A percentile compares a stretch with the other conserved stretches of the same genome.
Evolutionary conservation across 78 protist genomes (phyloP).

Genomic region (Tieghemostelium lacteum): DNA sequence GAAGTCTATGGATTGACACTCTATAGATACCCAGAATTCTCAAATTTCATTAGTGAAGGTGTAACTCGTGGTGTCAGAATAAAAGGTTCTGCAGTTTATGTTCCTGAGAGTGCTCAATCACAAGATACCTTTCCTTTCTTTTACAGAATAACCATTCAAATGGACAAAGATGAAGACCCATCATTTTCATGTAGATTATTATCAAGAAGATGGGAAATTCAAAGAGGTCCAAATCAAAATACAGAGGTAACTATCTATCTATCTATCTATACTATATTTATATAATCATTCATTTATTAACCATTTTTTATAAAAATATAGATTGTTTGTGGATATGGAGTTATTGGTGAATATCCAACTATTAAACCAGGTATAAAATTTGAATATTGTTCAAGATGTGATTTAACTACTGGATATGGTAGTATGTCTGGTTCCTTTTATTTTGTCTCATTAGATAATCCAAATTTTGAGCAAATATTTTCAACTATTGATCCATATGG

Average conservation of each 20-base stretch:
- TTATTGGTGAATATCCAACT: background rate
- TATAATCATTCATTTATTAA: too few relatives aligned
- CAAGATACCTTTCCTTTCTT: background rate
- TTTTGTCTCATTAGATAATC: background rate
- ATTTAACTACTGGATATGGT: background rate
- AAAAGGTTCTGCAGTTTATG: conserved; percentile 34
- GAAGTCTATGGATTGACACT: background rate
- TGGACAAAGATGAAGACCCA: conserved; percentile 56
- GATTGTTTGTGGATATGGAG: background rate
- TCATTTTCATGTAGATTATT: background rate
- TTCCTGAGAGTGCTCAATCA: conserved; percentile 6
- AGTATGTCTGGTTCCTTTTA: conserved; percentile 29
- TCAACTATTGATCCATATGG: background rate
- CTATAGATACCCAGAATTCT: conserved; percentile 46
- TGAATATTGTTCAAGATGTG: conserved; percentile 50
- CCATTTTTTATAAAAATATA: background rate
- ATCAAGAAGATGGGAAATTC: conserved; percentile 18
- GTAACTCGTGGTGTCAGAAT: conserved; percentile 31
- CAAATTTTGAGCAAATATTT: background rate
- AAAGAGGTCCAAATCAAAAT: too few relatives aligned
- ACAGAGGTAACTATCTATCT: too few relatives aligned
- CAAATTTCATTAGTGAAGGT: background rate
- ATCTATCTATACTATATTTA: background rate
- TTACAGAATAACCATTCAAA: conserved; percentile 29
- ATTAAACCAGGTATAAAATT: background rate